Evolutionary conservation across 1,284 basidiomycete species (phyloP), one percentile per base, ranked within the genome.

Genomic region (Malassezia cuniculi): DNA sequence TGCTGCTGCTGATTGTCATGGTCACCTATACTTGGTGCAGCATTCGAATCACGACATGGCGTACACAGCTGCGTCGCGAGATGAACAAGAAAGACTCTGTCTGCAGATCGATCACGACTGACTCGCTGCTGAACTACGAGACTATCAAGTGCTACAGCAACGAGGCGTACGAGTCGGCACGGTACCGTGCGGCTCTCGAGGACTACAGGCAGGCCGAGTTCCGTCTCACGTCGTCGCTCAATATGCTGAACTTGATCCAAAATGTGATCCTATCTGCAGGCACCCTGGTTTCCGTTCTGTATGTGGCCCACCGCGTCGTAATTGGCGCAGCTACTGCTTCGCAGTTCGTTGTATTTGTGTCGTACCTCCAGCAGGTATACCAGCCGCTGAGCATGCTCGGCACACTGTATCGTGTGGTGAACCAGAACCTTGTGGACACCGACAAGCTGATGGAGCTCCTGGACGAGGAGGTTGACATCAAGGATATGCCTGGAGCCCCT

Each of bases 1-100:
- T 86, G 25, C 75, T 79, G 10, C 78, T 87, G 25, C 78, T 81
- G 55, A 55, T 78, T 31, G 80, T 86, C 35, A 80, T 86, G 76
- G 70, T 76, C 52, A 70, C 77, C 21, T 86, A 85, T 57, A 81
- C 81, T 4, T 82, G 84, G 60, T 78, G 77, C 54, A 69, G 82
- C 30, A 48, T 66, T 19, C 44, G 36, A 50, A 68, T 52, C 73
- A 85, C 55, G 81, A 85, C 68, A 80, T 84, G 57, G 83, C 84
- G 69, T 79, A 60, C 63, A 4, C 41, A 81, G 9, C 80, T 85
- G 50, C 68, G 69, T 19, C 50, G 60, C 29, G 36, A 52, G 31
- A 47, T 49, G 38, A 54, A 54, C 47, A 55, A 49, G 48, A 52
- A 53, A 34, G 58, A 62, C 46, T 50, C 52, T 34, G 48, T 52